These are phyloP conservation scores for Fomitopsis betulina DNA, from an alignment of 1,284 basidiomycete species.

Conservation along the genomic window DNA sequence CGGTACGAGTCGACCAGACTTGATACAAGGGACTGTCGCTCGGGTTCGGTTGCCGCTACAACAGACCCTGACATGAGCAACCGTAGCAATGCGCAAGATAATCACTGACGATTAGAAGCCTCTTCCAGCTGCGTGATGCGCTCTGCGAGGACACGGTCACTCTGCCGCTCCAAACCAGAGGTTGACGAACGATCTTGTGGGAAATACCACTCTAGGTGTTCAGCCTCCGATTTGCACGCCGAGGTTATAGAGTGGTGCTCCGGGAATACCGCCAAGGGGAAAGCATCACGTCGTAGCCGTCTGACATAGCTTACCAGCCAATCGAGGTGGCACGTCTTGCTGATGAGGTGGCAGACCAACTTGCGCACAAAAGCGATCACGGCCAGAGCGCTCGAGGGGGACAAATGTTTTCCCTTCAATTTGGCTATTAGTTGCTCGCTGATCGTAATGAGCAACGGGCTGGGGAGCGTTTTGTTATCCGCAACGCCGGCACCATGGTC, in stretches of 20 bases:
- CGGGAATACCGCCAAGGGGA: slow-evolving; percentile 20
- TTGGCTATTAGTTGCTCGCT: slow-evolving; percentile 74
- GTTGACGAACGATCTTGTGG: slow-evolving; percentile 9
- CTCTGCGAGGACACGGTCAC: slow-evolving; percentile 22
- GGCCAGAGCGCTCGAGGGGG: slow-evolving; percentile 57
- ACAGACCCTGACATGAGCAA: neutral
- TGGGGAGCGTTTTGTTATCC: slow-evolving; percentile 36
- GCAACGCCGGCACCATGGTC: neutral
- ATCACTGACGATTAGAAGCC: slow-evolving; percentile 21
- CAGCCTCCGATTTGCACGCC: slow-evolving; percentile 45
- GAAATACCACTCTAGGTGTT: slow-evolving; percentile 33
- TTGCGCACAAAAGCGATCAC: slow-evolving; percentile 59
- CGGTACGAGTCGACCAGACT: slow-evolving; percentile 59
- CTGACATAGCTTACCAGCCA: slow-evolving; percentile 32
- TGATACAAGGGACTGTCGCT: slow-evolving; percentile 28
- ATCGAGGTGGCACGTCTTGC: slow-evolving; percentile 43
- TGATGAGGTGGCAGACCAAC: slow-evolving; percentile 51
- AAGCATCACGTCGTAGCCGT: slow-evolving; percentile 34
- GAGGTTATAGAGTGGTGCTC: slow-evolving; percentile 34
- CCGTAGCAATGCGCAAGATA: neutral
- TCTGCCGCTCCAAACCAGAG: neutral
- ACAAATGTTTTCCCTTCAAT: slow-evolving; percentile 45
- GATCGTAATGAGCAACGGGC: slow-evolving; percentile 73
- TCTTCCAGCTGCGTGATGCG: slow-evolving; percentile 42
- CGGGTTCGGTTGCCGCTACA: neutral